Evolutionary conservation across 805 yeast genomes (phyloP).

Genomic region (Starmerella tilneyi): DNA sequence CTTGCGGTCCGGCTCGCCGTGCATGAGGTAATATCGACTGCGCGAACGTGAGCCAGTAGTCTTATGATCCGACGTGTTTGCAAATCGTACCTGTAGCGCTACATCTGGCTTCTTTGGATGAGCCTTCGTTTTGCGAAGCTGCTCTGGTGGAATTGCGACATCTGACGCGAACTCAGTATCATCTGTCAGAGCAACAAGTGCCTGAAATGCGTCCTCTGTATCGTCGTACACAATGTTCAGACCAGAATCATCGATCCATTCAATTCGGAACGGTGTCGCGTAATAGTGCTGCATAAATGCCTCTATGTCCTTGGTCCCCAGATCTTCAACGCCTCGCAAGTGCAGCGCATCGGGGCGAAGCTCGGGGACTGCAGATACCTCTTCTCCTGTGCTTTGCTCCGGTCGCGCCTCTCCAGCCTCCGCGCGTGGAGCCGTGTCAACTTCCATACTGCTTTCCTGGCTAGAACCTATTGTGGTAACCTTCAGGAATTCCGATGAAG

Average conservation of each 20-base stretch:
- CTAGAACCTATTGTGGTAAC: neutral
- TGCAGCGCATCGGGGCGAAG: slow-evolving; percentile 43
- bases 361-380: too few species aligned
- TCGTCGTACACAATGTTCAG: slow-evolving; percentile 47
- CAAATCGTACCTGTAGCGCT: slow-evolving; percentile 39
- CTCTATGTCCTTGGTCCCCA: slow-evolving; percentile 52
- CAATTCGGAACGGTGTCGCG: slow-evolving; percentile 33
- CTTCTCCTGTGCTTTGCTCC: too few species aligned
- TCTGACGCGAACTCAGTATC: slow-evolving; percentile 26
- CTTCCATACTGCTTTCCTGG: neutral
- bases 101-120: slow-evolving; percentile 31
- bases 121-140: slow-evolving; percentile 29
- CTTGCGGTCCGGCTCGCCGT: slow-evolving; percentile 54
- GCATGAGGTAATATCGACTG: slow-evolving; percentile 54
- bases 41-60: slow-evolving; percentile 46
- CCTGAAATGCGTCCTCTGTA: slow-evolving; percentile 33
- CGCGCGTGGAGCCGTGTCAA: slow-evolving; percentile 1
- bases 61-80: slow-evolving; percentile 47
- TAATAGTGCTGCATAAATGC: slow-evolving; percentile 42
- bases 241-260: slow-evolving; percentile 59
- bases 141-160: slow-evolving; percentile 19
- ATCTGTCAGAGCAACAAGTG: slow-evolving; percentile 33
- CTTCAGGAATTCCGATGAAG: neutral
- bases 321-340: slow-evolving; percentile 52
- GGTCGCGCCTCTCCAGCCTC: neutral